Evolutionary conservation across 306 rosid species (phyloP).

Genomic region (Vachellia pachyceras): DNA sequence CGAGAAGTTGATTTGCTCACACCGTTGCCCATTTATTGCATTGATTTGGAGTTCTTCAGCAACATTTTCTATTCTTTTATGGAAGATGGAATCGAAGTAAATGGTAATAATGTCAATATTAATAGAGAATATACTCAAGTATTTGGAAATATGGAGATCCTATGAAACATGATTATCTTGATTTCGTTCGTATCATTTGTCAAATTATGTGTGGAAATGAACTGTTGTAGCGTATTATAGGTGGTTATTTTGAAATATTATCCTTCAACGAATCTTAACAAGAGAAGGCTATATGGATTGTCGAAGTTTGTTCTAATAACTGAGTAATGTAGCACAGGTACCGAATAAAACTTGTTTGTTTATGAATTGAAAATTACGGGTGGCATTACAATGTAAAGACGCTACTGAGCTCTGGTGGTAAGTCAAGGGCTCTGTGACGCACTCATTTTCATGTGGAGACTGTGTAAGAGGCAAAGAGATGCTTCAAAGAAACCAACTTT

Average conservation of each 20-base stretch:
- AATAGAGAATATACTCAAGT: too few relatives aligned
- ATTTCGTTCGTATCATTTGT: too few relatives aligned
- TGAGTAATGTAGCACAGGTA: neutral
- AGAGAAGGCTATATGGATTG: neutral
- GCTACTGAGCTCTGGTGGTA: constrained; percentile 26
- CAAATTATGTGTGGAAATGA: too few relatives aligned
- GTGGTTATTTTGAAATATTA: neutral
- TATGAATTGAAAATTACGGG: neutral
- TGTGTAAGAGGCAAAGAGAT: constrained; percentile 21
- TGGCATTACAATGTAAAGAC: neutral
- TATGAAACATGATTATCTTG: too few relatives aligned
- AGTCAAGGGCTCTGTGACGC: neutral
- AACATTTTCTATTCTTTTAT: neutral
- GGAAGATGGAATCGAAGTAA: neutral
- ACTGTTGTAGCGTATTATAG: neutral
- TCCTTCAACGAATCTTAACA: neutral
- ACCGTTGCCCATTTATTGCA: neutral
- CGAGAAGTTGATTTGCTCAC: neutral
- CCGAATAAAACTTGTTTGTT: neutral
- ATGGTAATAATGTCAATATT: too few relatives aligned
- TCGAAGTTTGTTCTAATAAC: neutral
- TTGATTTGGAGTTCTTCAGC: neutral
- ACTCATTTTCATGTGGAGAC: neutral
- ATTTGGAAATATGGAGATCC: too few relatives aligned
- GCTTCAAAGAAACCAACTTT: constrained; percentile 24